A percentile compares a stretch with the other conserved stretches of the same genome.
These are phyloP conservation scores for Tephrocybe sp. DNA, from an alignment of 768 basidiomycete genomes.

Conservation along the genomic window DNA sequence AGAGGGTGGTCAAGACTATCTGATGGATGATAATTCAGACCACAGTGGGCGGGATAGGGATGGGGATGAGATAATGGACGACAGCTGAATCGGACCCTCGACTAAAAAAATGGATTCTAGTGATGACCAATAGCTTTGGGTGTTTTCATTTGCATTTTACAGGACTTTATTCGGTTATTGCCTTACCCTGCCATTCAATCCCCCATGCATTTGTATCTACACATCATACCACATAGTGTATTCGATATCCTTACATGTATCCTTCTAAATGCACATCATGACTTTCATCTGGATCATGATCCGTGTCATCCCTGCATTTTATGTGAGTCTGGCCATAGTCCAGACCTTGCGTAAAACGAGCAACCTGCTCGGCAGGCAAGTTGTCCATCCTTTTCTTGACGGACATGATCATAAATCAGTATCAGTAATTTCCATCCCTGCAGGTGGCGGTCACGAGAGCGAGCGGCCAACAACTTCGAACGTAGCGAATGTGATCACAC, in stretches of 20 bases:
- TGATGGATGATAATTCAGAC: slow-evolving; percentile 25
- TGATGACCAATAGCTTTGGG: not conserved
- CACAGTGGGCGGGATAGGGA: slow-evolving; percentile 17
- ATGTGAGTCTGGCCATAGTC: not conserved
- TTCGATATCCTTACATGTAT: not conserved
- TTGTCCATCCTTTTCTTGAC: not conserved
- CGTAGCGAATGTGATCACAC: slow-evolving; percentile 76
- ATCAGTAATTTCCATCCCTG: too few species aligned
- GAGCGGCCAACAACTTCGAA: slow-evolving; percentile 60
- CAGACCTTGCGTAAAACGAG: not conserved
- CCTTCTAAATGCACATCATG: not conserved
- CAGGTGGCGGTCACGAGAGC: slow-evolving; percentile 17
- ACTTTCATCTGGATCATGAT: not conserved
- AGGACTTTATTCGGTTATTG: too few species aligned
- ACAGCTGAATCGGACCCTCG: too few species aligned
- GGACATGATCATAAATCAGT: not conserved
- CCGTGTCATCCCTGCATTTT: not conserved
- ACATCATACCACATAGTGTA: too few species aligned
- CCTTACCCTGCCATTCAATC: too few species aligned
- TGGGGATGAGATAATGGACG: slow-evolving; percentile 19
- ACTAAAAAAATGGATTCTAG: too few species aligned
- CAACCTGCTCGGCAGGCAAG: not conserved
- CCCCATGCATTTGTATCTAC: too few species aligned
- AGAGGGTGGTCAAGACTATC: slow-evolving; percentile 41
- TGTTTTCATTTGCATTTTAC: not conserved